A percentile compares a stretch with the other conserved stretches of the same genome.
phyloP scores from a whole-genome alignment of 768 basidiomycete genomes.

The Leccinum uliginosum region DNA sequence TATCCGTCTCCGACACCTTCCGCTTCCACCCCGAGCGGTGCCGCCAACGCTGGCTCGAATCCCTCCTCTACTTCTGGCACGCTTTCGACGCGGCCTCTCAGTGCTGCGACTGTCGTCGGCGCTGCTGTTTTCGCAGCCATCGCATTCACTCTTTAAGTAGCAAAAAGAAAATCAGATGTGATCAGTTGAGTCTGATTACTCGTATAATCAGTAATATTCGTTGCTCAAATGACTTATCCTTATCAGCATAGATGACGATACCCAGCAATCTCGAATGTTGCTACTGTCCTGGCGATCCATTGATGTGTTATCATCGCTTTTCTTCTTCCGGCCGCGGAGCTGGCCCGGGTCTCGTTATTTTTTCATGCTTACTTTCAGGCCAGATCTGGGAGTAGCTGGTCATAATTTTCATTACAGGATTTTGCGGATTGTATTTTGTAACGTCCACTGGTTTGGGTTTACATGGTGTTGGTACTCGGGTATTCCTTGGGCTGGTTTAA shows the following conservation, averaged over 20 bases:
- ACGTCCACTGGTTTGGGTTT: conserved; percentile 15
- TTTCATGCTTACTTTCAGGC: conserved; percentile 9
- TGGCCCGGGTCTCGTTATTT: conserved; percentile 7
- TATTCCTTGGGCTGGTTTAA: conserved; percentile 13
- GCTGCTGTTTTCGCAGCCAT: conserved; percentile 18
- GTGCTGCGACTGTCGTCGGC: conserved; percentile 19
- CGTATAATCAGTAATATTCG: too few species aligned
- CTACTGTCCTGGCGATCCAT: conserved; percentile 22
- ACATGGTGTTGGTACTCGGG: not conserved
- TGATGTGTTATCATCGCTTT: not conserved
- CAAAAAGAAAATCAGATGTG: not conserved
- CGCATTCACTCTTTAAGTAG: conserved; percentile 22
- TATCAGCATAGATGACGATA: conserved; percentile 36
- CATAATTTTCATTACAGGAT: conserved; percentile 6
- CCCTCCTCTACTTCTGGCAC: conserved; percentile 19
- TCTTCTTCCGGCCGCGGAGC: conserved; percentile 6
- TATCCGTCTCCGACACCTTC: conserved; percentile 13
- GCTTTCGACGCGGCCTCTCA: conserved; percentile 22
- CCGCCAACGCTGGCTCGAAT: conserved; percentile 31
- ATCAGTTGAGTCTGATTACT: too few species aligned
- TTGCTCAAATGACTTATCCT: conserved; percentile 24
- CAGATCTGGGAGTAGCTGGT: conserved; percentile 8
- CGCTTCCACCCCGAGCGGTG: conserved; percentile 25
- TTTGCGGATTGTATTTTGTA: not conserved
- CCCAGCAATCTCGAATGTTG: conserved; percentile 26